Percentiles rank a stretch among this genome's conserved stretches.
These are phyloP conservation scores for Aspergillus intermedius DNA, from an alignment of 2,329 filamentous ascomycete species.

Conservation along the genomic window DNA sequence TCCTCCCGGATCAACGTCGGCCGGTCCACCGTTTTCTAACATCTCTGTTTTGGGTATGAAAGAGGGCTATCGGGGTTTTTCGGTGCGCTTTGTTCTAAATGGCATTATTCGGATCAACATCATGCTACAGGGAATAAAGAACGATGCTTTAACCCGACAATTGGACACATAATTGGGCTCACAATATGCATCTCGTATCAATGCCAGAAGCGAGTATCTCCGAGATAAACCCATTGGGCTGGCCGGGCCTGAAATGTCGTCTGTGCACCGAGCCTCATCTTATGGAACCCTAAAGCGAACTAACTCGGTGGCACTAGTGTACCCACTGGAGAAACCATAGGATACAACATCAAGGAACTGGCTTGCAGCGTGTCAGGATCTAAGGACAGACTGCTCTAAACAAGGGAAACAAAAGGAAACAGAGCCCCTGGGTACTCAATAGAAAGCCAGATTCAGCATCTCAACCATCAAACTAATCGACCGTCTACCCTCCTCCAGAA, in stretches of 20 bases:
- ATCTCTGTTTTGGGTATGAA: not conserved
- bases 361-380: no score
- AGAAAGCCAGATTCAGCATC: not conserved
- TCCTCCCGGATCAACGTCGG: not conserved
- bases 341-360: no score
- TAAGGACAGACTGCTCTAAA: no score
- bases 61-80: no score
- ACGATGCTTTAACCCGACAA: no score
- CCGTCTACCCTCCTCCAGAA: conserved; percentile 45
- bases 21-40: not conserved
- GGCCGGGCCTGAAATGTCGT: not conserved
- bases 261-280: not conserved
- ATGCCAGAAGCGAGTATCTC: not conserved
- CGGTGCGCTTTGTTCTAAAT: not conserved
- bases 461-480: conserved; percentile 46
- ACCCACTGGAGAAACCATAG: not conserved
- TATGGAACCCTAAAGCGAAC: no score
- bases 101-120: not conserved
- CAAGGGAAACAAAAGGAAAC: no score
- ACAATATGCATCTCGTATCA: no score
- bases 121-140: no score
- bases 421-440: not conserved
- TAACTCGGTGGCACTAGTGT: not conserved
- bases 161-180: no score
- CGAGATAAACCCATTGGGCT: not conserved